Evolutionary conservation across 116 monocot genomes (phyloP).

Genomic region (Phalaenopsis hybrid): DNA sequence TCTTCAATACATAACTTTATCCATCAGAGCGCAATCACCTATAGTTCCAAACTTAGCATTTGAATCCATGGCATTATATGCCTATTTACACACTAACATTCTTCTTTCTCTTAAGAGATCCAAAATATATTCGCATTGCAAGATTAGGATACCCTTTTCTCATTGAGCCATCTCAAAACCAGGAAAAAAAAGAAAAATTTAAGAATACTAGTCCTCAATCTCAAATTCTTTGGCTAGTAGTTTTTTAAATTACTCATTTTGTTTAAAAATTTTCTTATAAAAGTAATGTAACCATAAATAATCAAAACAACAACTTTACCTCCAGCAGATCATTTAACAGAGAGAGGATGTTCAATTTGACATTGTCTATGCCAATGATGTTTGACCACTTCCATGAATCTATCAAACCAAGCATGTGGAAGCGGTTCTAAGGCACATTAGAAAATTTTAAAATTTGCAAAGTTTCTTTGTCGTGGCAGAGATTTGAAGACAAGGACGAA

Average conservation of each 20-base stretch:
- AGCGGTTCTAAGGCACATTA: not conserved
- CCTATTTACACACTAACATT: not conserved
- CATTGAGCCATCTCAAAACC: not conserved
- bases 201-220: not conserved
- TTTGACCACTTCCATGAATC: not conserved
- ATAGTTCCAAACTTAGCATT: not conserved
- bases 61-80: not conserved
- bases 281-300: not conserved
- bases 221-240: not conserved
- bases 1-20: not conserved
- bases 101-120: not conserved
- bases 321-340: not conserved
- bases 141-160: not conserved
- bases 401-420: not conserved
- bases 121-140: not conserved
- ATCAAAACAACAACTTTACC: not conserved
- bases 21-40: not conserved
- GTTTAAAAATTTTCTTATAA: not conserved
- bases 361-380: not conserved
- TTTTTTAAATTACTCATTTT: not conserved
- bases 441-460: not conserved
- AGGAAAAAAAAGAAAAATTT: not conserved
- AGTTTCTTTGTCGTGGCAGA: not conserved
- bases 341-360: not conserved
- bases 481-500: not conserved